A percentile compares a stretch with the other conserved stretches of the same genome.
phyloP scores from a whole-genome alignment of 2,329 filamentous ascomycete species.

The Aspergillus pseudoviridinutans region DNA sequence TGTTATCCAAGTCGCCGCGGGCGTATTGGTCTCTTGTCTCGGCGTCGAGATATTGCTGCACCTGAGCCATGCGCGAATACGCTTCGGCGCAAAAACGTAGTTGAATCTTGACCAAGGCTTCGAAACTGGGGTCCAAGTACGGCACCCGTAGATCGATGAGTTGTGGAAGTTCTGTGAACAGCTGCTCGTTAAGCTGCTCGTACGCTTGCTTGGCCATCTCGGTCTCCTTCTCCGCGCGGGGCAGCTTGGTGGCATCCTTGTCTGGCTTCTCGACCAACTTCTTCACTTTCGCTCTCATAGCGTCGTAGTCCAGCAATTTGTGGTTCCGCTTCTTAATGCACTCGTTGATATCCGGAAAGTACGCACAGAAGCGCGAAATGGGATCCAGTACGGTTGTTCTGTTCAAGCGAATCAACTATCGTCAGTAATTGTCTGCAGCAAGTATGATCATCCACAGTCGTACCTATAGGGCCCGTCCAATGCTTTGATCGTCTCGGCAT shows the following conservation, averaged over 20 bases:
- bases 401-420: constrained; percentile 1
- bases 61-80: constrained; percentile 96
- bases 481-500: constrained; percentile 97
- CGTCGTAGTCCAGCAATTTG: constrained; percentile 97
- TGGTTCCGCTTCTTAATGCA: constrained; percentile 99
- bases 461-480: constrained; percentile 91
- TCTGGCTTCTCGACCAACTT: constrained; percentile 96
- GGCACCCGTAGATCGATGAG: constrained; percentile 95
- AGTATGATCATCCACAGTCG: constrained; percentile 7
- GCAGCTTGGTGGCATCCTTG: constrained; percentile 95
- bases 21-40: constrained; percentile 96
- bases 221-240: constrained; percentile 91
- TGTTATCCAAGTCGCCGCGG: constrained; percentile 80
- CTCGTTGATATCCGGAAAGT: constrained; percentile 98
- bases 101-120: constrained; percentile 98
- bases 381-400: constrained; percentile 91
- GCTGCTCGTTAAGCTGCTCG: constrained; percentile 94
- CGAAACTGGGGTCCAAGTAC: constrained; percentile 94
- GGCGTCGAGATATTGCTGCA: constrained; percentile 95
- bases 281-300: constrained; percentile 93
- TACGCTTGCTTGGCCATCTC: constrained; percentile 91
- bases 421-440: neutral
- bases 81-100: constrained; percentile 96
- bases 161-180: constrained; percentile 88
- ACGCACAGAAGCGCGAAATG: constrained; percentile 92